Percentiles rank a stretch among this genome's conserved stretches.
These are phyloP conservation scores for Aspergillus fischeri DNA, from an alignment of 2,329 filamentous ascomycete genomes.

Conservation along the genomic window DNA sequence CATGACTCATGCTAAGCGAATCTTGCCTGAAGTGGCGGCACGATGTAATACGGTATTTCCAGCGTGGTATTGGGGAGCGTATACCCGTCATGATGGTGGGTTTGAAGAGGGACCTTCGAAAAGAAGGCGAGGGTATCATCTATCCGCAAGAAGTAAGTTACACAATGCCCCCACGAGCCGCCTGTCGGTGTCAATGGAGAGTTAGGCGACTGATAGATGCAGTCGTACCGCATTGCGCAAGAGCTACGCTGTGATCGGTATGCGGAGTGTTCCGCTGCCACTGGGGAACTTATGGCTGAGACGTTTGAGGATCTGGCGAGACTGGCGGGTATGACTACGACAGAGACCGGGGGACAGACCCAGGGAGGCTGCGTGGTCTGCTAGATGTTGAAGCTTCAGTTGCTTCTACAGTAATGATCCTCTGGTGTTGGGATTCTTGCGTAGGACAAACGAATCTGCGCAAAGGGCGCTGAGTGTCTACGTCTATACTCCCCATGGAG, in stretches of 20 bases:
- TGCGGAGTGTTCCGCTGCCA: slow-evolving; percentile 59
- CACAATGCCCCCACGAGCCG: slow-evolving; percentile 11
- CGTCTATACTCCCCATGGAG: not conserved
- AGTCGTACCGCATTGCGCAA: slow-evolving; percentile 56
- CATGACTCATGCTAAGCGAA: not conserved
- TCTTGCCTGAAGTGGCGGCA: slow-evolving; percentile 38
- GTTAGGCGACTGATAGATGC: slow-evolving; percentile 14
- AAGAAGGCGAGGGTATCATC: slow-evolving; percentile 41
- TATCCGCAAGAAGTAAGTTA: slow-evolving; percentile 39
- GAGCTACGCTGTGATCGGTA: slow-evolving; percentile 59
- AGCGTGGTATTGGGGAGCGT: slow-evolving; percentile 38
- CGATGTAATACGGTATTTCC: slow-evolving; percentile 48
- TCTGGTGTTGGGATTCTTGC: not conserved
- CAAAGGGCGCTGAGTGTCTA: not conserved
- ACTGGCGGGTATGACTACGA: slow-evolving; percentile 56
- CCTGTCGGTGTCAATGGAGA: not conserved
- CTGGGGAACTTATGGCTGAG: slow-evolving; percentile 56
- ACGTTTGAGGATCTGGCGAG: slow-evolving; percentile 58
- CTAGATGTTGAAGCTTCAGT: slow-evolving; percentile 10
- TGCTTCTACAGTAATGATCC: slow-evolving; percentile 12
- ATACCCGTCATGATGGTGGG: slow-evolving; percentile 58
- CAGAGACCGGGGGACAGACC: slow-evolving; percentile 49
- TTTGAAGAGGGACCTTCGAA: slow-evolving; percentile 54
- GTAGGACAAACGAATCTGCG: not conserved
- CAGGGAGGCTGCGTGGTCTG: slow-evolving; percentile 41